These are phyloP conservation scores for Fusarium torulosum DNA, from an alignment of 2,329 filamentous ascomycete genomes.

Conservation along the genomic window DNA sequence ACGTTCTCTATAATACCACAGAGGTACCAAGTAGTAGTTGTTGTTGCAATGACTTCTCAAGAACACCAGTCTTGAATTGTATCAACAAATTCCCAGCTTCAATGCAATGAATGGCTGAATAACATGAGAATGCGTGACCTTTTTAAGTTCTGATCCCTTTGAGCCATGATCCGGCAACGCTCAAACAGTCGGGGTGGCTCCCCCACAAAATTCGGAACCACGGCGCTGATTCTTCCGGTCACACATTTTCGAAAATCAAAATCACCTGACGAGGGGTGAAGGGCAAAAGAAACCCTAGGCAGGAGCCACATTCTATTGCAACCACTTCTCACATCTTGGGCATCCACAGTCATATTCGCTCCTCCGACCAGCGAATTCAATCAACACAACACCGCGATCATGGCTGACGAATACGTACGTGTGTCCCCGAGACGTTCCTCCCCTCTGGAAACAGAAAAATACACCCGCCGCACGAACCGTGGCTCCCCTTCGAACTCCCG, in stretches of 20 bases:
- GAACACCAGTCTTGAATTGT: no score
- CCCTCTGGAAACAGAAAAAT: slow-evolving; percentile 13
- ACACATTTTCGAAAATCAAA: neutral
- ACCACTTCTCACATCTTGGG: no score
- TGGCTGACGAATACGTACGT: slow-evolving; percentile 95
- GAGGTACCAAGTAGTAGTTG: no score
- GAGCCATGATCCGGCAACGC: no score
- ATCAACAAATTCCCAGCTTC: no score
- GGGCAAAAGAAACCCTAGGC: slow-evolving; percentile 58
- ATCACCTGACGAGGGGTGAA: slow-evolving; percentile 37
- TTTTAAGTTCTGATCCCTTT: no score
- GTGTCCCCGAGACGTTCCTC: slow-evolving; percentile 41
- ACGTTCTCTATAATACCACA: no score
- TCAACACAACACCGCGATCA: slow-evolving; percentile 66
- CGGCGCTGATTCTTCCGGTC: slow-evolving; percentile 22
- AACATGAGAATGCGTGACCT: no score
- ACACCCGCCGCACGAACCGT: slow-evolving; percentile 20
- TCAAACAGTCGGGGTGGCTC: no score
- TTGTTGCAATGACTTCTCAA: no score
- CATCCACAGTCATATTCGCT: slow-evolving; percentile 55
- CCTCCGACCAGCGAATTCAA: slow-evolving; percentile 61
- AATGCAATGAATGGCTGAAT: no score
- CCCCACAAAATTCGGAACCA: slow-evolving; percentile 15
- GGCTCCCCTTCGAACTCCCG: slow-evolving; percentile 41
- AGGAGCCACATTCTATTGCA: no score